These are phyloP conservation scores for Penicillium psychrofluorescens DNA, from an alignment of 495 filamentous ascomycete genomes.

Conservation along the genomic window DNA sequence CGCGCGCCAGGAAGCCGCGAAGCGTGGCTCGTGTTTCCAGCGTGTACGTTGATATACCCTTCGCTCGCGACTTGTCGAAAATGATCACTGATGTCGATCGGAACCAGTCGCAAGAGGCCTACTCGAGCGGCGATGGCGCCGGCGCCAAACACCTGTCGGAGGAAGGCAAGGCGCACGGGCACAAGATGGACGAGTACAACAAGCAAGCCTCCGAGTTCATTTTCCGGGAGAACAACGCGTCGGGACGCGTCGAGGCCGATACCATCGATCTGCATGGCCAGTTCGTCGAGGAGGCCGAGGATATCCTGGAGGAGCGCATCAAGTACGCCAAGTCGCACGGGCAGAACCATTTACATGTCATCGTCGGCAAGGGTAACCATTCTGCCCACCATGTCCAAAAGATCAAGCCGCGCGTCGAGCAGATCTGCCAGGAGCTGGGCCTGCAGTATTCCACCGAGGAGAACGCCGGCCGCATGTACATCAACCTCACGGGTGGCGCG, in stretches of 20 bases:
- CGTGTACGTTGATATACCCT: constrained; percentile 36
- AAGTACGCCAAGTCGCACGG: constrained; percentile 61
- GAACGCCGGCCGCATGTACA: constrained; percentile 78
- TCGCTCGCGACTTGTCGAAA: too few relatives aligned
- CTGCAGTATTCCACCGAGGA: constrained; percentile 76
- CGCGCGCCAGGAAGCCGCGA: constrained; percentile 68
- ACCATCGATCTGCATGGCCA: constrained; percentile 92
- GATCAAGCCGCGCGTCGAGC: constrained; percentile 84
- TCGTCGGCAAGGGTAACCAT: constrained; percentile 95
- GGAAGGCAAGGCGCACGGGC: constrained; percentile 76
- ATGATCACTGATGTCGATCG: too few relatives aligned
- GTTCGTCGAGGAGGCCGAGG: constrained; percentile 89
- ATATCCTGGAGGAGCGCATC: constrained; percentile 78
- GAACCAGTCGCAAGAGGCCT: constrained; percentile 66
- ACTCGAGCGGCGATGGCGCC: constrained; percentile 70
- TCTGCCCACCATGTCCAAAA: constrained; percentile 71
- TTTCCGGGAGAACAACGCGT: constrained; percentile 85
- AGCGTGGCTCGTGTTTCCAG: constrained; percentile 69
- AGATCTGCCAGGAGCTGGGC: constrained; percentile 73
- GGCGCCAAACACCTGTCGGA: constrained; percentile 73
- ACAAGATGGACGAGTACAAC: constrained; percentile 75
- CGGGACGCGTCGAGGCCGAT: constrained; percentile 60
- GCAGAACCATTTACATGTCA: constrained; percentile 74
- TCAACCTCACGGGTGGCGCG: constrained; percentile 56
- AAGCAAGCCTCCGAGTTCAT: constrained; percentile 86